A percentile compares a stretch with the other conserved stretches of the same genome.
phyloP scores from a whole-genome alignment of 208 protist species.

The Acanthamoeba lenticulata region DNA sequence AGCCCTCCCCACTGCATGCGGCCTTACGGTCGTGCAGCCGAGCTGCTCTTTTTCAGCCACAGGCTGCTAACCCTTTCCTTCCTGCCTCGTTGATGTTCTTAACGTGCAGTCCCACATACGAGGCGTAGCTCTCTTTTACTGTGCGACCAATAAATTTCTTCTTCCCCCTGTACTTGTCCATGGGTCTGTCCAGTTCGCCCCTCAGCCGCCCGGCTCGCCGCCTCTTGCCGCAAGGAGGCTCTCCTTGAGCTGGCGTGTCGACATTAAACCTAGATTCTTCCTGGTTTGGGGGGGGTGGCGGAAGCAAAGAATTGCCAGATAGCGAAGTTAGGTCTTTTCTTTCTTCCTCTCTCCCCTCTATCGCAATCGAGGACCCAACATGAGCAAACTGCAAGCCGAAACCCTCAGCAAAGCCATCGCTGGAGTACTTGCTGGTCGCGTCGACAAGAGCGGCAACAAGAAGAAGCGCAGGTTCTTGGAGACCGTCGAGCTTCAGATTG shows the following conservation, averaged over 20 bases:
- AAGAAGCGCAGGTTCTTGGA: constrained; percentile 92
- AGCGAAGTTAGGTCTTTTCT: neutral
- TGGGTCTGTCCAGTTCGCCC: no score
- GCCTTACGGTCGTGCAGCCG: neutral
- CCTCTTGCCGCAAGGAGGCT: no score
- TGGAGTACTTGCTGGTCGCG: constrained; percentile 14
- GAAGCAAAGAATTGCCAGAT: neutral
- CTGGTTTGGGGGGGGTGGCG: neutral
- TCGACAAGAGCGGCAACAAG: constrained; percentile 60
- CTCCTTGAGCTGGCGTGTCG: no score
- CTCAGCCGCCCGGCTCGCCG: no score
- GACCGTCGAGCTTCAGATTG: constrained; percentile 99
- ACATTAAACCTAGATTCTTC: neutral
- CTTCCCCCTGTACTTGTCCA: no score
- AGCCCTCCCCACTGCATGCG: neutral
- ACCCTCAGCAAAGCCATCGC: constrained; percentile 62
- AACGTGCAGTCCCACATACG: no score
- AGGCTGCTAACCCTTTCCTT: no score
- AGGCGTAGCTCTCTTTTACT: no score
- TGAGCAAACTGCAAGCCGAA: constrained; percentile 71
- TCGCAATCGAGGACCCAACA: constrained; percentile 52
- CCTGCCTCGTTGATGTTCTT: no score
- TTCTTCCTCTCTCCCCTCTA: neutral
- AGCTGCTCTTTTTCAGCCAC: no score
- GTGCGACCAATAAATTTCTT: no score